Percentiles rank a stretch among this genome's conserved stretches.
phyloP scores from a whole-genome alignment of 495 filamentous ascomycete genomes.

The Entonaema liquescens region DNA sequence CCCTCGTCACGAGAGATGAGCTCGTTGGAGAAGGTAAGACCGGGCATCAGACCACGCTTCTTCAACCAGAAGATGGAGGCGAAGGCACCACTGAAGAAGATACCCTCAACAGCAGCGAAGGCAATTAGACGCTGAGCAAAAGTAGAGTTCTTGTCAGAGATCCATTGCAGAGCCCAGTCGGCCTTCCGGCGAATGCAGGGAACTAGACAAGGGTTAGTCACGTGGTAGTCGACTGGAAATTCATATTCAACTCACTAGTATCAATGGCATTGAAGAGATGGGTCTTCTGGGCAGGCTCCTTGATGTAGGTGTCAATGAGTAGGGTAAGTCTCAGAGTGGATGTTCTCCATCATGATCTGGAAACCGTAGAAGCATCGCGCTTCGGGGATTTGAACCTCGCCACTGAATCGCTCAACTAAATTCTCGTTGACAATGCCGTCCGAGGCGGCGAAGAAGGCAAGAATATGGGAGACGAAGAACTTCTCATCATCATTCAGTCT shows the following conservation, averaged over 20 bases:
- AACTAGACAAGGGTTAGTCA: slow-evolving; percentile 58
- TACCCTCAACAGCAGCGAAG: slow-evolving; percentile 97
- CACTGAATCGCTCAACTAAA: slow-evolving; percentile 95
- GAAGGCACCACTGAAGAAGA: slow-evolving; percentile 99
- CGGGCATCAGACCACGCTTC: slow-evolving; percentile 99
- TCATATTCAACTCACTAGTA: slow-evolving; percentile 69
- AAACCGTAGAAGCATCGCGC: slow-evolving; percentile 99
- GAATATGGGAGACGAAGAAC: slow-evolving; percentile 97
- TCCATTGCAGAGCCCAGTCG: slow-evolving; percentile 97
- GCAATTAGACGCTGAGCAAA: slow-evolving; percentile 96
- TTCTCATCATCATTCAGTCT: slow-evolving; percentile 94
- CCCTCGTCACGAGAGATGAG: slow-evolving; percentile 99
- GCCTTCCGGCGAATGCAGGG: slow-evolving; percentile 98
- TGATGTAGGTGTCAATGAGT: slow-evolving; percentile 99
- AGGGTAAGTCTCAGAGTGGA: slow-evolving; percentile 99
- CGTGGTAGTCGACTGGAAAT: neutral
- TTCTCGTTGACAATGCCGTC: slow-evolving; percentile 99
- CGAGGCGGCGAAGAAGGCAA: slow-evolving; percentile 99
- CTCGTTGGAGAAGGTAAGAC: slow-evolving; percentile 98
- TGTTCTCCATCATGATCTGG: slow-evolving; percentile 99
- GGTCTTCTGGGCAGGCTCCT: slow-evolving; percentile 93
- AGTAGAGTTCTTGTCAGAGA: slow-evolving; percentile 87
- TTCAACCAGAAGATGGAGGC: slow-evolving; percentile 99
- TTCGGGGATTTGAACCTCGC: slow-evolving; percentile 96
- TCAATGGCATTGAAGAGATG: slow-evolving; percentile 99